Percentiles rank a stretch among this genome's conserved stretches.
phyloP scores from a whole-genome alignment of 176 grass and related monocot genomes.

The sorghum (Sorghum bicolor) region Sorghum_bicolor_NCBIv3 NC_012871.2:73599001-73599500 shows the following conservation, averaged over 20 bases:
- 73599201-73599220: not conserved
- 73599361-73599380: conserved; percentile 88
- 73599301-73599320: conserved; percentile 44
- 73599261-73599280: conserved; percentile 5
- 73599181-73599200: not conserved
- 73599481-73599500: not conserved
- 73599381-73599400: conserved; percentile 64
- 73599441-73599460: not conserved
- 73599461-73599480: not conserved
- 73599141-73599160: not conserved
- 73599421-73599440: not conserved
- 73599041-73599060: too few species aligned
- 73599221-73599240: not conserved
- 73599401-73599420: conserved; percentile 78
- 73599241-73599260: not conserved
- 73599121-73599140: not conserved
- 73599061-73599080: not conserved
- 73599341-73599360: conserved; percentile 79
- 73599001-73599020: too few species aligned
- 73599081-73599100: not conserved
- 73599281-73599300: conserved; percentile 1
- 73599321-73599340: conserved; percentile 54
- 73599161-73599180: not conserved
- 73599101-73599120: not conserved
- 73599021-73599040: too few species aligned